These are phyloP conservation scores for Globomyces sp. DNA, from an alignment of 371 early-diverging fungal species.

Conservation along the genomic window DNA sequence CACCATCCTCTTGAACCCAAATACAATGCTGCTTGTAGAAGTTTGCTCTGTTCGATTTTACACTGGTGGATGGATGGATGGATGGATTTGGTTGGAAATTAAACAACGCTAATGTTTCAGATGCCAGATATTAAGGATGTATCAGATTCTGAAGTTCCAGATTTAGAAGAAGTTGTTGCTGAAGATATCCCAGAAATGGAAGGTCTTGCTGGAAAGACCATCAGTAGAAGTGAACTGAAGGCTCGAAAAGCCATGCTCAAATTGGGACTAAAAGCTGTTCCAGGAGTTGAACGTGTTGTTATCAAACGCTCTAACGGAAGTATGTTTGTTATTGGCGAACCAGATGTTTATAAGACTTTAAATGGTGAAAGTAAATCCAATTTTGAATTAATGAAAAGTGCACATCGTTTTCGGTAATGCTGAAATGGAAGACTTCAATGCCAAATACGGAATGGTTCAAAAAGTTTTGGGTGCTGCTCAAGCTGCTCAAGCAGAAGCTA, in stretches of 20 bases:
- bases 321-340: slow-evolving; percentile 83
- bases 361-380: slow-evolving; percentile 66
- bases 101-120: too few species aligned
- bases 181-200: not conserved
- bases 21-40: too few species aligned
- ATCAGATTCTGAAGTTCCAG: not conserved
- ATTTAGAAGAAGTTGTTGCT: not conserved
- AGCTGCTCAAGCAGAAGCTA: slow-evolving; percentile 47
- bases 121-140: too few species aligned
- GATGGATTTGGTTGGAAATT: not conserved
- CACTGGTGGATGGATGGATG: slow-evolving; percentile 23
- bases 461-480: slow-evolving; percentile 44
- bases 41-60: too few species aligned
- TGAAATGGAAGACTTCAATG: slow-evolving; percentile 79
- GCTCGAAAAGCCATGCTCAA: slow-evolving; percentile 93
- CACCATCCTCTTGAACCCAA: too few species aligned
- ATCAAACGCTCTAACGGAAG: slow-evolving; percentile 81
- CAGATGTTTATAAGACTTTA: slow-evolving; percentile 91
- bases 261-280: slow-evolving; percentile 85
- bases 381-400: slow-evolving; percentile 34
- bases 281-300: slow-evolving; percentile 88
- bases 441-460: slow-evolving; percentile 29
- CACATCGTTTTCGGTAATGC: slow-evolving; percentile 97
- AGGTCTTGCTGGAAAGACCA: not conserved
- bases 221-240: slow-evolving; percentile 49